Evolutionary conservation across 2,329 filamentous ascomycete species (phyloP).

Genomic region (Pseudogymnoascus verrucosus): DNA sequence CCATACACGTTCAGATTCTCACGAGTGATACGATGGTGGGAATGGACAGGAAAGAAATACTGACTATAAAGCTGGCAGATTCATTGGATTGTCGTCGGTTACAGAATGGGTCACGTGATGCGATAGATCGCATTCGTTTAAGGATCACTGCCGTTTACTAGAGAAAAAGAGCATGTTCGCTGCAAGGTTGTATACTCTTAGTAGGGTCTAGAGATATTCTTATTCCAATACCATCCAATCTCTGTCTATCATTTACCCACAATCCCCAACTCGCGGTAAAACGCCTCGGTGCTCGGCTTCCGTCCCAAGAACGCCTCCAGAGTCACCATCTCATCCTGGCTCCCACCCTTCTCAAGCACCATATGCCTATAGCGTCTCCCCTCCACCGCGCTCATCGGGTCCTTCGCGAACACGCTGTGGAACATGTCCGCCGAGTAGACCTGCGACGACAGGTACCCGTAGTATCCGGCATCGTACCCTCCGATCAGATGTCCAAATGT

Average conservation of each 20-base stretch:
- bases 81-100: background rate
- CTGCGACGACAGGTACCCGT: slow-evolving; percentile 65
- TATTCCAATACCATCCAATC: background rate
- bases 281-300: slow-evolving; percentile 68
- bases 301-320: slow-evolving; percentile 71
- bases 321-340: slow-evolving; percentile 72
- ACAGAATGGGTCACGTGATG: background rate
- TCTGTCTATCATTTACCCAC: background rate
- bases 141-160: background rate
- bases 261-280: slow-evolving; percentile 68
- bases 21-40: background rate
- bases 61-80: background rate
- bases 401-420: slow-evolving; percentile 65
- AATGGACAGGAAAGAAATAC: background rate
- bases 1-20: background rate
- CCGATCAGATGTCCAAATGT: slow-evolving; percentile 78
- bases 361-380: slow-evolving; percentile 70
- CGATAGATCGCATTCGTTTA: background rate
- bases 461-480: slow-evolving; percentile 80
- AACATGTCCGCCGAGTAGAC: slow-evolving; percentile 87
- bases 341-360: slow-evolving; percentile 69
- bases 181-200: background rate
- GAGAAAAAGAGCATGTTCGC: background rate
- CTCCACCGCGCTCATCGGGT: slow-evolving; percentile 69
- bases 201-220: background rate